Conservation (phyloP, 139 green algal species). For the Dunaliella primolecta region DNA sequence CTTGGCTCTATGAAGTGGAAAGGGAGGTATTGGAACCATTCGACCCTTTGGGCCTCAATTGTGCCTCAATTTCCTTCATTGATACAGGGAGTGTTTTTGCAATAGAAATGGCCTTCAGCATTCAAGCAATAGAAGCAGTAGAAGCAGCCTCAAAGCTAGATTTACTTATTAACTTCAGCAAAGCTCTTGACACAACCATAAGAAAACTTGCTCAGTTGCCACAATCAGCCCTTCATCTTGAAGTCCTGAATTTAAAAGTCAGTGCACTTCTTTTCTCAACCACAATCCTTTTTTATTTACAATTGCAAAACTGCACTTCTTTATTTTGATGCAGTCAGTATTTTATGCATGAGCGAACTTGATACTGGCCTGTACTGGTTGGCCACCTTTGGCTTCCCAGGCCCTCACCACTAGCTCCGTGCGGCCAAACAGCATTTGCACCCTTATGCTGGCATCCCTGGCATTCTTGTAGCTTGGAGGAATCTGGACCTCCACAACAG, state of each 20-base stretch:
- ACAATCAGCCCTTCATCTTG: background rate
- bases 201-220: no score
- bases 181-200: no score
- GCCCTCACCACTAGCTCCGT: background rate
- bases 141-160: no score
- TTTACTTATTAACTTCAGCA: no score
- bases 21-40: no score
- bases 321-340: background rate
- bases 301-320: background rate
- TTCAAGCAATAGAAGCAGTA: no score
- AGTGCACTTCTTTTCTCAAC: background rate
- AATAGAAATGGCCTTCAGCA: no score
- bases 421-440: background rate
- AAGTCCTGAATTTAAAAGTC: no score
- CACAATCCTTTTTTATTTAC: background rate
- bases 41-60: no score
- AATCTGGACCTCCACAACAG: background rate
- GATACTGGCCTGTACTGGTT: background rate
- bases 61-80: no score
- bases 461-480: background rate
- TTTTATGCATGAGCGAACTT: background rate
- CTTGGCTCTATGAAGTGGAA: no score
- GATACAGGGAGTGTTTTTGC: no score
- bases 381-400: background rate
- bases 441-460: background rate